Evolutionary conservation across 176 grass and related monocot species (phyloP).

Genomic region (Oryza meyeriana): DNA sequence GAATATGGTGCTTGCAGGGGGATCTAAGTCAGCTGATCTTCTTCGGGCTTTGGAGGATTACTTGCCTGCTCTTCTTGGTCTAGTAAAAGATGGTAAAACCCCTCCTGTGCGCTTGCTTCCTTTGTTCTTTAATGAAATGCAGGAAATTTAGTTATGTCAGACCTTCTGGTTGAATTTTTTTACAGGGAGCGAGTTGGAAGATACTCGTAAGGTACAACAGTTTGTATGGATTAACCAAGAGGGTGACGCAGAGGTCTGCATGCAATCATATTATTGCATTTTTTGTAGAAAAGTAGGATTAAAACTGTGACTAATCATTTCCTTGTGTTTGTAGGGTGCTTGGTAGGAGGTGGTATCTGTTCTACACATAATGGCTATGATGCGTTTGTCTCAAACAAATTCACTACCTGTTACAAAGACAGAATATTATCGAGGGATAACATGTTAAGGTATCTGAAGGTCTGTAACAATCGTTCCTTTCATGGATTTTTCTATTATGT

Average conservation of each 20-base stretch:
- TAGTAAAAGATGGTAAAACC: conserved; percentile 63
- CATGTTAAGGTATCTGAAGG: conserved; percentile 82
- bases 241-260: conserved; percentile 72
- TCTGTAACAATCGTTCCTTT: conserved; percentile 2
- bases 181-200: conserved; percentile 55
- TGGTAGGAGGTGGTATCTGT: conserved; percentile 96
- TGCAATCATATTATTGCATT: not conserved
- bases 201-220: no score
- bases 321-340: conserved; percentile 40
- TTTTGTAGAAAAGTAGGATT: not conserved
- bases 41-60: conserved; percentile 63
- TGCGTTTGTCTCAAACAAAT: conserved; percentile 61
- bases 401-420: conserved; percentile 70
- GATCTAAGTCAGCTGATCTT: conserved; percentile 61
- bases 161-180: not conserved
- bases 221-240: conserved; percentile 93
- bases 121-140: not conserved
- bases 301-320: not conserved
- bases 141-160: not conserved
- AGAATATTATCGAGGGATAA: conserved; percentile 57
- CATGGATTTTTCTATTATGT: not conserved
- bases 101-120: not conserved
- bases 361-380: conserved; percentile 70
- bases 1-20: conserved; percentile 38
- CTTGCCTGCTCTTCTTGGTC: conserved; percentile 63